phyloP scores from a whole-genome alignment of 2,329 filamentous ascomycete genomes.

The Colletotrichum plurivorum region DNA sequence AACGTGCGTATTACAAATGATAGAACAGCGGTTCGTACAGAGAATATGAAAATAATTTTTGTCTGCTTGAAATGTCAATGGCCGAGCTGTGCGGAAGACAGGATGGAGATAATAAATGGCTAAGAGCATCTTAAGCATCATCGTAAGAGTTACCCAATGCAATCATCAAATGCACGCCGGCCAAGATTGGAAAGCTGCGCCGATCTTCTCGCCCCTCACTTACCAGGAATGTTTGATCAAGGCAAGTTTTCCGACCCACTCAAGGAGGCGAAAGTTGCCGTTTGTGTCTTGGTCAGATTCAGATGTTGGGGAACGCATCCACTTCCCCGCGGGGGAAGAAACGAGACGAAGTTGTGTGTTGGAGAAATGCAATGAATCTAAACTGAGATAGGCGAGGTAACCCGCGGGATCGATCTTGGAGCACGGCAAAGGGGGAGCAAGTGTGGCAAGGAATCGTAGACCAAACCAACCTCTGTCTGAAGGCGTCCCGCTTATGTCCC shows the following conservation, averaged over 20 bases:
- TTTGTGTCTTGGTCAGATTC: neutral
- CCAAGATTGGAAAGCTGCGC: neutral
- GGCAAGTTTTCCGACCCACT: conserved; percentile 11
- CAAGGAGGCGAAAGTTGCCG: neutral
- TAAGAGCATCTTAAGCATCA: neutral
- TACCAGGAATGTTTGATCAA: conserved; percentile 3
- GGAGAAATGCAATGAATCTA: neutral
- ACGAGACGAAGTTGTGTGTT: neutral
- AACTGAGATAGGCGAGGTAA: conserved; percentile 27
- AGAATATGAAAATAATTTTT: too few species aligned
- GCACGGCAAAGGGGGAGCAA: neutral
- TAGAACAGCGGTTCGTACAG: too few species aligned
- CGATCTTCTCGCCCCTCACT: neutral
- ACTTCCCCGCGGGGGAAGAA: conserved; percentile 35
- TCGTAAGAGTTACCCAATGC: conserved; percentile 14
- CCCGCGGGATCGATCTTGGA: conserved; percentile 26
- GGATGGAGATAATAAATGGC: conserved; percentile 17
- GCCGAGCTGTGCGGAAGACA: neutral
- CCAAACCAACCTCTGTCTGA: neutral
- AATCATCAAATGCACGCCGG: neutral
- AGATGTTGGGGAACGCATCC: conserved; percentile 27
- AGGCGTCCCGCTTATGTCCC: conserved; percentile 8
- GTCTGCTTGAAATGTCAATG: too few species aligned
- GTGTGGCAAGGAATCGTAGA: neutral
- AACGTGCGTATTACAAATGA: neutral